These are phyloP conservation scores for Aspergillus felis DNA, from an alignment of 2,329 filamentous ascomycete genomes.

Conservation along the genomic window DNA sequence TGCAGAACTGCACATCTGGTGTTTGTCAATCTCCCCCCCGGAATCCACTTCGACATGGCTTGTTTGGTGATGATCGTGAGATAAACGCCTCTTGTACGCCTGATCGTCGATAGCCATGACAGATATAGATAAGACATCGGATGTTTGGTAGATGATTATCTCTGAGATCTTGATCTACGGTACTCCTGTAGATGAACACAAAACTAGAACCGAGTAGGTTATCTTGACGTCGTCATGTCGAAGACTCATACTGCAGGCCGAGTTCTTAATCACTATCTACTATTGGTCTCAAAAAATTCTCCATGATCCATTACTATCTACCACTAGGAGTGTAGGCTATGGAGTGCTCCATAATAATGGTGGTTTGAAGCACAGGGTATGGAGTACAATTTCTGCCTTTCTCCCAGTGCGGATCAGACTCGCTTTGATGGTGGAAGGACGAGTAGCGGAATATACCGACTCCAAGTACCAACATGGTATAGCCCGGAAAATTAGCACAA, in stretches of 20 bases:
- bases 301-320: not conserved
- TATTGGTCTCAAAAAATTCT: not conserved
- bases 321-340: not conserved
- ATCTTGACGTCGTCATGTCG: not conserved
- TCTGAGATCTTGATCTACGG: not conserved
- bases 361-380: not conserved
- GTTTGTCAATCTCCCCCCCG: not conserved
- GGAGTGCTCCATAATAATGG: not conserved
- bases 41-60: not conserved
- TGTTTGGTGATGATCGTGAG: not conserved
- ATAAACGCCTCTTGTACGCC: not conserved
- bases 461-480: conserved; percentile 2
- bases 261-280: not conserved
- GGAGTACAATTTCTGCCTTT: not conserved
- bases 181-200: not conserved
- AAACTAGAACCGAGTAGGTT: not conserved
- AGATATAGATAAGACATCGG: not conserved
- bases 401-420: too few relatives aligned
- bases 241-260: not conserved
- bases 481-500: conserved; percentile 8
- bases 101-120: not conserved
- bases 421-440: not conserved
- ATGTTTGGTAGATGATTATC: not conserved
- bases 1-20: not conserved
- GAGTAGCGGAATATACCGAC: not conserved